Conservation (phyloP, 2,329 filamentous ascomycete species). For the Aspergillus tamarii region DNA sequence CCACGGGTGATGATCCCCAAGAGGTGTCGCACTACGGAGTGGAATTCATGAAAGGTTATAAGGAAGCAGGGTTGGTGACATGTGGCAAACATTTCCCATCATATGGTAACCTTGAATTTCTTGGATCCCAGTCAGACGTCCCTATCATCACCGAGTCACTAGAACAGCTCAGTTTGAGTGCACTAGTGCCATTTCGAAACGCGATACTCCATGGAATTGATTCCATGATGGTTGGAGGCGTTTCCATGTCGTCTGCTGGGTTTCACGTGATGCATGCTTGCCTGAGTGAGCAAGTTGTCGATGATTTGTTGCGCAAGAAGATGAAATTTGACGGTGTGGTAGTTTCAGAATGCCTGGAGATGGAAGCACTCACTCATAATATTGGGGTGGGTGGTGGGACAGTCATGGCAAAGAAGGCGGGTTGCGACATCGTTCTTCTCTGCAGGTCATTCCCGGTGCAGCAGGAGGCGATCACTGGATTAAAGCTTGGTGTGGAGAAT, state of each 20-base stretch:
- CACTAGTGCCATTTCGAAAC: slow-evolving; percentile 87
- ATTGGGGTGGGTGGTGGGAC: slow-evolving; percentile 97
- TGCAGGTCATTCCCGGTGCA: slow-evolving; percentile 88
- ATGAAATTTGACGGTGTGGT: slow-evolving; percentile 89
- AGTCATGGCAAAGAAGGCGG: slow-evolving; percentile 95
- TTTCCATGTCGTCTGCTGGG: slow-evolving; percentile 85
- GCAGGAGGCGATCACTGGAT: slow-evolving; percentile 84
- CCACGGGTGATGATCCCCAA: slow-evolving; percentile 89
- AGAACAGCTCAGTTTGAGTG: slow-evolving; percentile 89
- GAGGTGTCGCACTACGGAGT: slow-evolving; percentile 93
- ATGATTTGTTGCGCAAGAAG: slow-evolving; percentile 84
- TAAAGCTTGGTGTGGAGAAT: slow-evolving; percentile 88
- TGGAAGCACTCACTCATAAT: slow-evolving; percentile 93
- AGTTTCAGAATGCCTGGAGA: slow-evolving; percentile 93
- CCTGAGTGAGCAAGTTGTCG: slow-evolving; percentile 88
- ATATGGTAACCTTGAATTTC: slow-evolving; percentile 91
- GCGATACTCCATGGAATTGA: slow-evolving; percentile 85
- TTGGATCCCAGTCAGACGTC: slow-evolving; percentile 87
- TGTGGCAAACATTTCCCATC: slow-evolving; percentile 97
- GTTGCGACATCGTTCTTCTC: slow-evolving; percentile 87
- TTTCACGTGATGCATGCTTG: slow-evolving; percentile 97
- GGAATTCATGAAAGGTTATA: slow-evolving; percentile 88
- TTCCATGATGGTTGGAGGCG: slow-evolving; percentile 94
- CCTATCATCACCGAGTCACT: slow-evolving; percentile 94
- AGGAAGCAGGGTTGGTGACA: slow-evolving; percentile 83